Evolutionary conservation across 768 basidiomycete species (phyloP).

Genomic region (Chalciporus piperatus): DNA sequence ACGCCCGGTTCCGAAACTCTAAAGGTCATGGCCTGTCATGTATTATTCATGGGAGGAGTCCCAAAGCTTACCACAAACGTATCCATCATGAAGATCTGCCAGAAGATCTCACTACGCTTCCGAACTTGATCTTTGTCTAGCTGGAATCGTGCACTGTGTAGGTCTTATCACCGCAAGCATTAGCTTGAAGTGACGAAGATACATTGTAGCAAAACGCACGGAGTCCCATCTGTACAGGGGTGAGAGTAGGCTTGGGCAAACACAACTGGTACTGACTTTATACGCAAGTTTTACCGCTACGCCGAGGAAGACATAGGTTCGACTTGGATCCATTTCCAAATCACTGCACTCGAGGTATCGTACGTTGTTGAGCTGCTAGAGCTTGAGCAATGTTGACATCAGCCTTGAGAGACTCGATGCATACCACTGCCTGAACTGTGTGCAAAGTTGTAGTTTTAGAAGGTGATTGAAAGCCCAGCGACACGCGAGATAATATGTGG

Average conservation of each 20-base stretch:
- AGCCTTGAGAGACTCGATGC: slow-evolving; percentile 22
- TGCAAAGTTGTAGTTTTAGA: slow-evolving; percentile 49
- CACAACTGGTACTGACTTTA: slow-evolving; percentile 43
- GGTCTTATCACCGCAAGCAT: slow-evolving; percentile 37
- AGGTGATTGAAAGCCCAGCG: slow-evolving; percentile 46
- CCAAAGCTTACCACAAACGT: slow-evolving; percentile 51
- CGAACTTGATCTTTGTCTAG: slow-evolving; percentile 44
- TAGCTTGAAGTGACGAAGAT: not conserved
- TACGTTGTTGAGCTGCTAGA: slow-evolving; percentile 37
- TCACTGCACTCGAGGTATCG: slow-evolving; percentile 58
- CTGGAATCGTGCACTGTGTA: slow-evolving; percentile 60
- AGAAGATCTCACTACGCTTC: slow-evolving; percentile 57
- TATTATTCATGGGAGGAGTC: not conserved
- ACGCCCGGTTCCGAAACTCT: slow-evolving; percentile 64
- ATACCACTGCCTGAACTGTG: slow-evolving; percentile 55
- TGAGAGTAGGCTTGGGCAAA: not conserved
- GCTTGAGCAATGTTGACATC: too few relatives aligned
- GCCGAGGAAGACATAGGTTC: slow-evolving; percentile 57
- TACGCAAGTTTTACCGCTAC: slow-evolving; percentile 56
- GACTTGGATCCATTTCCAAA: slow-evolving; percentile 43
- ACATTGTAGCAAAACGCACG: slow-evolving; percentile 34
- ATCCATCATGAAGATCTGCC: slow-evolving; percentile 65
- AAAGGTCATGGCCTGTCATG: not conserved
- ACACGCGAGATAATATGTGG: slow-evolving; percentile 54
- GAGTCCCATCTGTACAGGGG: slow-evolving; percentile 47